Evolutionary conservation across 345 rosid species (phyloP).

Genomic region (Populus pruinosa): DNA sequence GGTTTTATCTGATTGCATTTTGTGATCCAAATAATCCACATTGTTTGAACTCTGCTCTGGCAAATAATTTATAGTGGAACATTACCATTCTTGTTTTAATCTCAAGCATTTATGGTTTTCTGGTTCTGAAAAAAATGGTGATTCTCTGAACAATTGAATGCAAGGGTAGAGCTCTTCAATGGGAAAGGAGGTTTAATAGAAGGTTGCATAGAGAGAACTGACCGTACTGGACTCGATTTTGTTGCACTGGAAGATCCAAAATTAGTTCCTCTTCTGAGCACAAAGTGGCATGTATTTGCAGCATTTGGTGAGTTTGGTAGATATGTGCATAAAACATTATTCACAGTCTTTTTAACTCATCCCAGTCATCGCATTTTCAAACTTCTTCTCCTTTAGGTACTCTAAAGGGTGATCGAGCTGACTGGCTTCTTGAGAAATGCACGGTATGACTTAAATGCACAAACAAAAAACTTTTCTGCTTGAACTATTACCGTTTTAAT

Average conservation of each 20-base stretch:
- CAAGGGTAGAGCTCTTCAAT: conserved; percentile 90
- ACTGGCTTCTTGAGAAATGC: conserved; percentile 96
- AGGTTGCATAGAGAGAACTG: conserved; percentile 60
- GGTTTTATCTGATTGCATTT: background rate
- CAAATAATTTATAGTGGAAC: background rate
- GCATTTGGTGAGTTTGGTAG: conserved; percentile 66
- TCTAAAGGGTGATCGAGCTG: conserved; percentile 91
- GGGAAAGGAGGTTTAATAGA: conserved; percentile 77
- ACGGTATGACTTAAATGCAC: conserved; percentile 45
- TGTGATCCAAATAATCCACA: background rate
- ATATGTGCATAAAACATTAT: background rate
- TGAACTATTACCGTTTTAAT: background rate
- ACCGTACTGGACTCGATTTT: conserved; percentile 61
- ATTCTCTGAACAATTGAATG: conserved; percentile 17
- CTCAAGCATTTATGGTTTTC: background rate
- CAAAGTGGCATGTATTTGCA: conserved; percentile 76
- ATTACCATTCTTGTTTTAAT: background rate
- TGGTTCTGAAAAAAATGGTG: background rate
- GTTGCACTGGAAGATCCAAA: conserved; percentile 61
- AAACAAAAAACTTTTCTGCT: background rate
- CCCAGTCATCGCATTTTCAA: background rate
- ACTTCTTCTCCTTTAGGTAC: conserved; percentile 47
- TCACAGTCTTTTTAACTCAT: background rate
- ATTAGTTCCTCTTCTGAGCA: conserved; percentile 44
- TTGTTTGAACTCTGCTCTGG: background rate